Evolutionary conservation across 176 grass and related monocot species (phyloP).

Genomic region (Alopecurus myosuroides): DNA sequence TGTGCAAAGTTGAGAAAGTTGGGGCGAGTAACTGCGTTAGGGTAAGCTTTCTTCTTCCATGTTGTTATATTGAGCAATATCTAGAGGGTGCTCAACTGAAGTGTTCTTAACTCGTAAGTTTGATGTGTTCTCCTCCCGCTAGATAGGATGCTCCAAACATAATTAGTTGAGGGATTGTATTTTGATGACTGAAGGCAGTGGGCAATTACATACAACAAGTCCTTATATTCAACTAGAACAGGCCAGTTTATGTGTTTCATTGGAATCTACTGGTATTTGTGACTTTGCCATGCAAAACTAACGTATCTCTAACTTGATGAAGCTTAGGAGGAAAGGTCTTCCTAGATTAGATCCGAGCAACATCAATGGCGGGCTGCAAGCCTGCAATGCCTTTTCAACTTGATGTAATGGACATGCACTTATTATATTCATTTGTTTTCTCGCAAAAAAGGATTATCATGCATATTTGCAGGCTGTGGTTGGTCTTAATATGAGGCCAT

Average conservation of each 20-base stretch:
- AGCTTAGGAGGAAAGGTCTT: conserved; percentile 75
- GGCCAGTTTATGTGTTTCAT: conserved; percentile 41
- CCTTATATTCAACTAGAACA: conserved; percentile 92
- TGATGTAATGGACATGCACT: conserved; percentile 45
- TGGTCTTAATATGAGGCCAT: not conserved
- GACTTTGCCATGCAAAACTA: not conserved
- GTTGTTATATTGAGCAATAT: too few species aligned
- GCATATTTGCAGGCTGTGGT: not conserved
- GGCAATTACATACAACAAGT: too few species aligned
- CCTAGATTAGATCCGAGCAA: conserved; percentile 83
- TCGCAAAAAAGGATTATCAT: not conserved
- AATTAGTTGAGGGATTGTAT: too few species aligned
- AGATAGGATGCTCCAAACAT: too few species aligned
- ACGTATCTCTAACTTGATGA: conserved; percentile 40
- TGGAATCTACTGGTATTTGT: not conserved
- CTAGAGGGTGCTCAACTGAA: too few species aligned
- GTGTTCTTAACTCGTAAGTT: too few species aligned
- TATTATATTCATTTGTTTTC: not conserved
- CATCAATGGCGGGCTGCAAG: conserved; percentile 49
- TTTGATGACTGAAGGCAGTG: too few species aligned
- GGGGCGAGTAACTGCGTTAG: too few species aligned
- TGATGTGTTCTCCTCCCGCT: too few species aligned
- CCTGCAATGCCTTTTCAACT: conserved; percentile 91
- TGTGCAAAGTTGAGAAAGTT: too few species aligned
- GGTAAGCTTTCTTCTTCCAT: too few species aligned